Percentiles rank a stretch among this genome's conserved stretches.
Conservation (phyloP, 139 green algal genomes). For the Nannochloris sp. region DNA sequence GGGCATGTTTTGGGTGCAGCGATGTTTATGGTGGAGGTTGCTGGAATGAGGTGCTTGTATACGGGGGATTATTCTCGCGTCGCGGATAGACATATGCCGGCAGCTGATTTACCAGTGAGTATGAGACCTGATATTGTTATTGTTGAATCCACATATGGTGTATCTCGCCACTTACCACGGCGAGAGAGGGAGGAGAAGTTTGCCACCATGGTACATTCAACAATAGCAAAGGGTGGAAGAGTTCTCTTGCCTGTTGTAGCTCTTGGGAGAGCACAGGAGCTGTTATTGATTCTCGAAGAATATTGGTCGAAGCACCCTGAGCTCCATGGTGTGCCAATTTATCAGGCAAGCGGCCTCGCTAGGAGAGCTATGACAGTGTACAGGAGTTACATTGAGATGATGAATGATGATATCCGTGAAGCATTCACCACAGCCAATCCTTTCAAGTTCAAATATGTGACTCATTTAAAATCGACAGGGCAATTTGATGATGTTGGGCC, state of each 20-base stretch:
- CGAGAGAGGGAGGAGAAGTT: constrained; percentile 80
- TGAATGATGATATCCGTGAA: constrained; percentile 90
- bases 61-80: constrained; percentile 86
- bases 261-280: constrained; percentile 85
- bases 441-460: constrained; percentile 92
- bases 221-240: constrained; percentile 63
- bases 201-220: constrained; percentile 44
- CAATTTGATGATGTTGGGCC: constrained; percentile 74
- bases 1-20: constrained; percentile 96
- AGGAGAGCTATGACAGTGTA: constrained; percentile 70
- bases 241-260: constrained; percentile 94
- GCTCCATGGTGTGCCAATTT: constrained; percentile 86
- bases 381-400: constrained; percentile 94
- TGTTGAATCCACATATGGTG: constrained; percentile 92
- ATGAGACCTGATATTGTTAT: constrained; percentile 79
- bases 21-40: constrained; percentile 98
- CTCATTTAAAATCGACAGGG: constrained; percentile 54
- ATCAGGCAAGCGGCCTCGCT: constrained; percentile 72
- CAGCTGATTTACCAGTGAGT: constrained; percentile 74
- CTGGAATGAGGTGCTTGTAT: constrained; percentile 85
- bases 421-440: constrained; percentile 84
- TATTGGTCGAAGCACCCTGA: constrained; percentile 80
- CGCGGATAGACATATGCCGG: constrained; percentile 77
- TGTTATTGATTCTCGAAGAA: constrained; percentile 96
- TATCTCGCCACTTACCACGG: constrained; percentile 72